These are phyloP conservation scores for Camelina sativa DNA, from an alignment of 345 rosid species.

Conservation along the genomic window DNA sequence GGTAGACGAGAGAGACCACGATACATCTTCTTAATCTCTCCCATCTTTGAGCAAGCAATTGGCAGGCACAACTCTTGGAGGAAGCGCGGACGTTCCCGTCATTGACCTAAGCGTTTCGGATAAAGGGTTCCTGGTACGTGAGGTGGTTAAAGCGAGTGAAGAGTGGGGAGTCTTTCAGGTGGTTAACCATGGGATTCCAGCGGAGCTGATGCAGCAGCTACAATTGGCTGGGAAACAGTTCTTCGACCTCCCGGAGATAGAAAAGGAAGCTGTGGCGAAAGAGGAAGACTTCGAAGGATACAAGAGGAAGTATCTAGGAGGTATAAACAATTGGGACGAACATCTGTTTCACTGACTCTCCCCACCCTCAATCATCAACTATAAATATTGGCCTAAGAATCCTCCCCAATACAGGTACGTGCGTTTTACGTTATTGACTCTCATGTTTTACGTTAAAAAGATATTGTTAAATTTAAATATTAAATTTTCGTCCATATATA, in stretches of 20 bases:
- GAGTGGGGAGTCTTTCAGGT: conserved; percentile 52
- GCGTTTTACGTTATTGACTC: not conserved
- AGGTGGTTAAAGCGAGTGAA: conserved; percentile 45
- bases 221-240: conserved; percentile 39
- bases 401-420: not conserved
- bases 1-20: not conserved
- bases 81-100: not conserved
- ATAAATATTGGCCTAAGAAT: not conserved
- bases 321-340: not conserved
- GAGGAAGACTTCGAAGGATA: not conserved
- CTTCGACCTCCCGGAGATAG: not conserved
- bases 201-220: conserved; percentile 46
- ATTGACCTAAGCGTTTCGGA: conserved; percentile 45
- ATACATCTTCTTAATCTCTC: too few species aligned
- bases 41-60: too few species aligned
- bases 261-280: not conserved
- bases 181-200: conserved; percentile 45
- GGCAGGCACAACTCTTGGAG: too few species aligned
- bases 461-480: too few species aligned
- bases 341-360: not conserved
- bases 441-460: not conserved
- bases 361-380: not conserved
- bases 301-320: not conserved
- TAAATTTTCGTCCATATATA: not conserved
- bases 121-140: conserved; percentile 33